Conservation (phyloP, 352 stramenopile genomes). For the Phytophthora hybrid region DNA sequence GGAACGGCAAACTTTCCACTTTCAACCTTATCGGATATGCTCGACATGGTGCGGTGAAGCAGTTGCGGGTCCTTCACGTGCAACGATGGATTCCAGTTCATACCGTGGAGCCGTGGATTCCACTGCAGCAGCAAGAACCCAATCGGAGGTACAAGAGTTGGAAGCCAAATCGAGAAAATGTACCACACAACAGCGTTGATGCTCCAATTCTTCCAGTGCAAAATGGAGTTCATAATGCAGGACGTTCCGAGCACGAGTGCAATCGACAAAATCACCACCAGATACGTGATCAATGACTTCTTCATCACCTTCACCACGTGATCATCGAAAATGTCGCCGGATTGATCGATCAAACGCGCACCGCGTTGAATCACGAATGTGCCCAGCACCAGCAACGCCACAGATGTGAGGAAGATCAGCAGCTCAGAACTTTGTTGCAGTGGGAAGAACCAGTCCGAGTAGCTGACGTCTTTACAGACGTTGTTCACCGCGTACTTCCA, state of each 20-base stretch:
- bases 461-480: constrained; percentile 72
- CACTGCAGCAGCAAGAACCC: constrained; percentile 88
- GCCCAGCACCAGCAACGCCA: constrained; percentile 73
- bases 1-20: constrained; percentile 38
- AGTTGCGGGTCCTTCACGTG: constrained; percentile 57
- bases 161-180: constrained; percentile 81
- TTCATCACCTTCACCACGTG: constrained; percentile 79
- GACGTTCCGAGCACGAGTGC: constrained; percentile 69
- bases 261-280: constrained; percentile 79
- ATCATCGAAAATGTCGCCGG: constrained; percentile 77
- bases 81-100: constrained; percentile 71
- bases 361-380: constrained; percentile 76
- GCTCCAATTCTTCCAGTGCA: constrained; percentile 69
- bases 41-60: constrained; percentile 44
- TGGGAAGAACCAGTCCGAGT: constrained; percentile 72
- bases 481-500: constrained; percentile 78
- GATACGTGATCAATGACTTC: constrained; percentile 82
- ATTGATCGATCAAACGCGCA: constrained; percentile 76
- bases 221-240: constrained; percentile 67
- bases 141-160: constrained; percentile 73
- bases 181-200: constrained; percentile 87
- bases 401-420: constrained; percentile 67
- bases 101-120: constrained; percentile 80
- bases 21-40: constrained; percentile 60
- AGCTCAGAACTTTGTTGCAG: constrained; percentile 59